Evolutionary conservation across 805 yeast genomes (phyloP).

Genomic region (Spathaspora gorwiae): DNA sequence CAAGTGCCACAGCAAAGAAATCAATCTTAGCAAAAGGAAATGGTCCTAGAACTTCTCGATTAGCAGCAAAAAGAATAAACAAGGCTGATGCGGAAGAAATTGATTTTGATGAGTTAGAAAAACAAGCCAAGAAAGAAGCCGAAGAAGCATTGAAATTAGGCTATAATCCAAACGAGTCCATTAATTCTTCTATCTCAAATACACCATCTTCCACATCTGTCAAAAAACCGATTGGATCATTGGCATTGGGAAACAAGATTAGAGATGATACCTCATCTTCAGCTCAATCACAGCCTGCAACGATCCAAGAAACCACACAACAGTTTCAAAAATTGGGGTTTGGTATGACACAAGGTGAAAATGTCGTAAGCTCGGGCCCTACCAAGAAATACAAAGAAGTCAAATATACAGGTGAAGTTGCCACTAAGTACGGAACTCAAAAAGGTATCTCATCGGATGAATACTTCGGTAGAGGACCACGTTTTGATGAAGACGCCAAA

Average conservation of each 20-base stretch:
- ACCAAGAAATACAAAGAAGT: slow-evolving; percentile 46
- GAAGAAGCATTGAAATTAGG: slow-evolving; percentile 59
- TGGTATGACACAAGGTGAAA: slow-evolving; percentile 75
- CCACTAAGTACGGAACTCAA: slow-evolving; percentile 76
- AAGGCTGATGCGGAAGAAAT: slow-evolving; percentile 48
- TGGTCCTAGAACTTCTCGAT: slow-evolving; percentile 50
- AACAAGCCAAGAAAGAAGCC: slow-evolving; percentile 78
- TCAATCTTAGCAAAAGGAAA: slow-evolving; percentile 47
- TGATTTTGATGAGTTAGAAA: slow-evolving; percentile 60
- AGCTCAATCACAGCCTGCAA: slow-evolving; percentile 12
- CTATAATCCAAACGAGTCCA: slow-evolving; percentile 36
- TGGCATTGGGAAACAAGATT: slow-evolving; percentile 1
- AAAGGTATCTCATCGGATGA: slow-evolving; percentile 96
- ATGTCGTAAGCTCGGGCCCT: slow-evolving; percentile 29
- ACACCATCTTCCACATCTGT: slow-evolving; percentile 2
- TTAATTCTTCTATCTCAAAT: background rate
- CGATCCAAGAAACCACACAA: slow-evolving; percentile 52
- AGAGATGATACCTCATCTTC: background rate
- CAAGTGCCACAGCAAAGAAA: slow-evolving; percentile 18
- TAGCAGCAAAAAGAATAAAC: slow-evolving; percentile 46
- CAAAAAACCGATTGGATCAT: slow-evolving; percentile 13
- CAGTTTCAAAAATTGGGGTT: slow-evolving; percentile 81
- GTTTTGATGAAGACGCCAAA: slow-evolving; percentile 71
- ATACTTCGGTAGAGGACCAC: slow-evolving; percentile 79
- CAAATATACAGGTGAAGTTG: slow-evolving; percentile 70